Conservation (phyloP, 2,329 filamentous ascomycete genomes). For the Tolypocladium nubicola region DNA sequence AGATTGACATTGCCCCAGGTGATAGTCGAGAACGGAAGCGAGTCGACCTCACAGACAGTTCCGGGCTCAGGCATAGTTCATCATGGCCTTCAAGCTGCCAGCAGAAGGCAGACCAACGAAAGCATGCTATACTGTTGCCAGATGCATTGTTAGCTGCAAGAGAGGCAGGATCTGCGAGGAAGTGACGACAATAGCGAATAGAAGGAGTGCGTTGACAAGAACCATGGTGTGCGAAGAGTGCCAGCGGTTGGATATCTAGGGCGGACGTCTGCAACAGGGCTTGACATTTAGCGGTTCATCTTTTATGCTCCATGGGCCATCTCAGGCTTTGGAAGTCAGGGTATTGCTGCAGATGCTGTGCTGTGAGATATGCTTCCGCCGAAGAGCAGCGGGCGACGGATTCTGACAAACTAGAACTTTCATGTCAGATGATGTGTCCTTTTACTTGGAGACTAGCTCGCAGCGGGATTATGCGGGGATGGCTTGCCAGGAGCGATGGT, state of each 20-base stretch:
- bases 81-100: constrained; percentile 17
- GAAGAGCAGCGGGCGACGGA: no score
- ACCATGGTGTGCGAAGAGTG: background rate
- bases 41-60: constrained; percentile 17
- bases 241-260: background rate
- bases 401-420: no score
- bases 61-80: constrained; percentile 18
- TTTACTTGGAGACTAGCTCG: no score
- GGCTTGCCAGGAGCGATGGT: no score
- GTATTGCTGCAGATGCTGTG: no score
- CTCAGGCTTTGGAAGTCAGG: no score
- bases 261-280: background rate
- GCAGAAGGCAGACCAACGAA: constrained; percentile 15
- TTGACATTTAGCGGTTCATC: no score
- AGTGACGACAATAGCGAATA: background rate
- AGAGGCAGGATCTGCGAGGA: background rate
- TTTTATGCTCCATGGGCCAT: no score
- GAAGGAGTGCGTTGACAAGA: background rate
- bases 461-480: no score
- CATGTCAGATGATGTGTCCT: no score
- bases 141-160: background rate
- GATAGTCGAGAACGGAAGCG: constrained; percentile 2
- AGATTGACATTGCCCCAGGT: constrained; percentile 1
- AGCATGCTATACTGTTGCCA: constrained; percentile 7
- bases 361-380: no score